Percentiles rank a stretch among this genome's conserved stretches.
These are phyloP conservation scores for Scedosporium aurantiacum DNA, from an alignment of 2,329 filamentous ascomycete genomes.

Conservation along the genomic window DNA sequence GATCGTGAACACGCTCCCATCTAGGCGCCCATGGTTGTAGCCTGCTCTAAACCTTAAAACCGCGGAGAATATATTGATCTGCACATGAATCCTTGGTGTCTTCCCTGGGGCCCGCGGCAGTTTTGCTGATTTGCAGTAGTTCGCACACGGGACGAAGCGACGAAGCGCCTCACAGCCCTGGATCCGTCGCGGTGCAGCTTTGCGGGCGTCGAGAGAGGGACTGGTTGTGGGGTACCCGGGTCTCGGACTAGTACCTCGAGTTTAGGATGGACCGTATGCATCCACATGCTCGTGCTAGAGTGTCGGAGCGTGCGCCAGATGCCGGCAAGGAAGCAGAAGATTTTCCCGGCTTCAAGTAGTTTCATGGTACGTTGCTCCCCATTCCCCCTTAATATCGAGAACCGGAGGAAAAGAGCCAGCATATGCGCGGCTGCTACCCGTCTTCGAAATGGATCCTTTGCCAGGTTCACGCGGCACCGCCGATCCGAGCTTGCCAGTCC, in stretches of 20 bases:
- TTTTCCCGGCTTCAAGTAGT: neutral
- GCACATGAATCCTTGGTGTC: neutral
- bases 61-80: neutral
- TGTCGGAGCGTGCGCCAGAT: neutral
- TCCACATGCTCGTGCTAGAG: neutral
- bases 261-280: neutral
- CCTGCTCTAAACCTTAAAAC: neutral
- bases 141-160: neutral
- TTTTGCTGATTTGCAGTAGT: neutral
- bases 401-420: neutral
- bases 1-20: neutral
- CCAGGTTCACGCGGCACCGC: neutral
- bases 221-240: neutral
- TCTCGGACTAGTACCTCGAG: neutral
- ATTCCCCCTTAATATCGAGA: neutral
- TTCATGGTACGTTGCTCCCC: neutral
- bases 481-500: conserved; percentile 21
- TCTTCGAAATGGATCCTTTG: neutral
- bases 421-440: neutral
- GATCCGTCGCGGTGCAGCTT: neutral
- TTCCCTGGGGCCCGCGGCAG: neutral
- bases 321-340: neutral
- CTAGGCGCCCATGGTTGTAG: neutral
- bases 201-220: neutral
- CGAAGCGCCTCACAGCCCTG: neutral